phyloP scores from a whole-genome alignment of 345 rosid genomes.

The Bruguiera gymnorhiza region DNA sequence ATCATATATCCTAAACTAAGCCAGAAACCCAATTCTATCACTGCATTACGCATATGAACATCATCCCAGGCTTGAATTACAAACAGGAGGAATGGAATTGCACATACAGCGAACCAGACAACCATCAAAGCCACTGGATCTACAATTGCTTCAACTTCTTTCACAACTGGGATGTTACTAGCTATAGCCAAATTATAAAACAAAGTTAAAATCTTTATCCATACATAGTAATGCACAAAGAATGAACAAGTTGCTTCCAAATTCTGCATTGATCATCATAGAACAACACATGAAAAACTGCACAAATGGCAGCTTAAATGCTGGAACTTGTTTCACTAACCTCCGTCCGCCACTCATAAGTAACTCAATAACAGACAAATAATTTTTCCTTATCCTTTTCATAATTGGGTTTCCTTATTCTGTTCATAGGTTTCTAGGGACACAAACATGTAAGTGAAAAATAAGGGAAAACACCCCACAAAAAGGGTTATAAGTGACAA shows the following conservation, averaged over 20 bases:
- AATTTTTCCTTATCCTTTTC: too few species aligned
- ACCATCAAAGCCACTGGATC: slow-evolving; percentile 55
- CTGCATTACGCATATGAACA: slow-evolving; percentile 47
- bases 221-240: neutral
- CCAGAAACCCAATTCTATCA: slow-evolving; percentile 67
- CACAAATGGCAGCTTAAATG: too few species aligned
- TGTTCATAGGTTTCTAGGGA: neutral
- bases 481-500: neutral
- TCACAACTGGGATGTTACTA: slow-evolving; percentile 54
- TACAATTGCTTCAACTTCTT: slow-evolving; percentile 48
- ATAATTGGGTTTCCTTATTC: neutral
- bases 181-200: slow-evolving; percentile 36
- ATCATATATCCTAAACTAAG: slow-evolving; percentile 54
- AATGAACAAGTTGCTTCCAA: neutral
- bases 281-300: too few species aligned
- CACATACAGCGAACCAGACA: slow-evolving; percentile 48
- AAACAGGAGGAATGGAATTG: slow-evolving; percentile 55
- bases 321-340: too few species aligned
- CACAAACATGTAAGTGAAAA: neutral
- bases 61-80: slow-evolving; percentile 37
- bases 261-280: neutral
- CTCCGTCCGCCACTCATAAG: too few species aligned
- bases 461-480: neutral
- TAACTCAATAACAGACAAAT: too few species aligned
- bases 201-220: neutral